A percentile compares a stretch with the other conserved stretches of the same genome.
phyloP scores from a whole-genome alignment of 257 asterid species.

The Capsicum rhomboideum region DNA sequence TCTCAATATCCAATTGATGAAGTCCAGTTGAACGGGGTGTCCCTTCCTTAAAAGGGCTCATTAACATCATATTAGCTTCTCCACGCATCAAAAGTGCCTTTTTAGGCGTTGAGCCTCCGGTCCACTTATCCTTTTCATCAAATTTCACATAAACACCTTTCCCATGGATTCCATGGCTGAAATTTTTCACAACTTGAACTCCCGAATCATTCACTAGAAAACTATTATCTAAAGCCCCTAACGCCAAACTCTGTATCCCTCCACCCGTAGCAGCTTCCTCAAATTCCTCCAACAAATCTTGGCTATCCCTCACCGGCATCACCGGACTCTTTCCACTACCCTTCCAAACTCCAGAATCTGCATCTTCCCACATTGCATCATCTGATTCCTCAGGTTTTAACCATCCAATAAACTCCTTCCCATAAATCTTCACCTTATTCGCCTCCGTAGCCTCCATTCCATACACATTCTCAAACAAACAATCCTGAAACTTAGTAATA shows the following conservation, averaged over 20 bases:
- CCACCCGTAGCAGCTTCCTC: constrained; percentile 86
- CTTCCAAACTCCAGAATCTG: constrained; percentile 82
- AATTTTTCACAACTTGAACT: constrained; percentile 95
- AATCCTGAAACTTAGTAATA: constrained; percentile 64
- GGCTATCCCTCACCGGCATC: constrained; percentile 43
- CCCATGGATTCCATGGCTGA: constrained; percentile 95
- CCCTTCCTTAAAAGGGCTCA: constrained; percentile 81
- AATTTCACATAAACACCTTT: constrained; percentile 88
- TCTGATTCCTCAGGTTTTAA: constrained; percentile 78
- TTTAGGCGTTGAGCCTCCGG: constrained; percentile 46
- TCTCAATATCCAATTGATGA: constrained; percentile 92
- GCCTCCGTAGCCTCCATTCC: constrained; percentile 71
- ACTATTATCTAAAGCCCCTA: constrained; percentile 96
- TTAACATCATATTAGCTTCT: constrained; percentile 92
- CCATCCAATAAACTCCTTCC: constrained; percentile 92
- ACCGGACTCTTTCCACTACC: constrained; percentile 37
- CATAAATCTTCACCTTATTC: constrained; percentile 70
- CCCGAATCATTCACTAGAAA: constrained; percentile 84
- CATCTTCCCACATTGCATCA: constrained; percentile 93
- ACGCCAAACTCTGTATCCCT: constrained; percentile 89
- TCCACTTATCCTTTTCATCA: constrained; percentile 35
- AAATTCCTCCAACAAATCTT: constrained; percentile 79
- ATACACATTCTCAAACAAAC: constrained; percentile 85
- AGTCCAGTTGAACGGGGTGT: constrained; percentile 64
- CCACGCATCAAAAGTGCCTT: constrained; percentile 94